A percentile compares a stretch with the other conserved stretches of the same genome.
These are phyloP conservation scores for Aphanomyces stellatus DNA, from an alignment of 352 stramenopile species.

Conservation along the genomic window DNA sequence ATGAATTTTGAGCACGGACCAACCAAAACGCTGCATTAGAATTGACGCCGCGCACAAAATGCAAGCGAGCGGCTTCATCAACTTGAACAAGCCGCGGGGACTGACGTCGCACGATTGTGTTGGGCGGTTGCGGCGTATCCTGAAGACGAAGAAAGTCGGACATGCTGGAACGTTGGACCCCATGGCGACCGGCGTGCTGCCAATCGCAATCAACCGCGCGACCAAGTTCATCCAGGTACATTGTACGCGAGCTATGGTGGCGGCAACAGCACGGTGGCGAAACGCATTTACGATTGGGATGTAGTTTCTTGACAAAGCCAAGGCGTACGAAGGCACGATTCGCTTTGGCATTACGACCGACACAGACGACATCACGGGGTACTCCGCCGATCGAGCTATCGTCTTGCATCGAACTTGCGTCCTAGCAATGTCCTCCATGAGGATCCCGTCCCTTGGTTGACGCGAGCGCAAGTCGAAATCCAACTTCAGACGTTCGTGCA, in stretches of 20 bases:
- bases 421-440: conserved; percentile 41
- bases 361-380: conserved; percentile 78
- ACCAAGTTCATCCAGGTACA: conserved; percentile 73
- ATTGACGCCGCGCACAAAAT: too few relatives aligned
- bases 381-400: neutral
- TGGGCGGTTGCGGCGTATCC: conserved; percentile 48
- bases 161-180: conserved; percentile 82
- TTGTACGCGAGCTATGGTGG: too few relatives aligned
- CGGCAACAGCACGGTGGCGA: too few relatives aligned
- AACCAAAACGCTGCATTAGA: too few relatives aligned
- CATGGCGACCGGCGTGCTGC: conserved; percentile 81
- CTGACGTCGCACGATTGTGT: conserved; percentile 79
- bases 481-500: conserved; percentile 37
- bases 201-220: conserved; percentile 63
- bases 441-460: conserved; percentile 47
- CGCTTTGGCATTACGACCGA: conserved; percentile 71
- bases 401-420: neutral
- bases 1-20: too few relatives aligned
- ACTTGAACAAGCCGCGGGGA: conserved; percentile 63
- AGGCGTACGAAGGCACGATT: conserved; percentile 67
- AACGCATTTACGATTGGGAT: too few relatives aligned
- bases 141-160: conserved; percentile 62
- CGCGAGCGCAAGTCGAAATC: conserved; percentile 26
- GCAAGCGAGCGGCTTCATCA: conserved; percentile 73
- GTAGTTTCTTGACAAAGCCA: conserved; percentile 54